Evolutionary conservation across 1,284 basidiomycete species (phyloP).

Genomic region (Pisolithus thermaeus): DNA sequence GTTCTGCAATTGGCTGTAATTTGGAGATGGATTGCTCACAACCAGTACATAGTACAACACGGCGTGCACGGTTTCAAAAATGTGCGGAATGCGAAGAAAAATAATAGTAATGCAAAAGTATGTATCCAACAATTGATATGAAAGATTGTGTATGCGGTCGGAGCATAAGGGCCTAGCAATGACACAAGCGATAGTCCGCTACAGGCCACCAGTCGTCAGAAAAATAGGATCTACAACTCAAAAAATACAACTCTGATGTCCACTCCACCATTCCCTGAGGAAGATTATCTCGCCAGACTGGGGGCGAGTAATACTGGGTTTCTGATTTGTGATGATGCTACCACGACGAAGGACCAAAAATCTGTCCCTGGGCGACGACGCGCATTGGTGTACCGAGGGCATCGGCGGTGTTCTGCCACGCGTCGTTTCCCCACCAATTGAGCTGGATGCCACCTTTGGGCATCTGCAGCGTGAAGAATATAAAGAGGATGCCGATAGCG

Average conservation of each 20-base stretch:
- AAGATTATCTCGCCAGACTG: neutral
- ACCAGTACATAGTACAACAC: slow-evolving; percentile 20
- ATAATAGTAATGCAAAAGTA: slow-evolving; percentile 24
- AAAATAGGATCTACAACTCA: neutral
- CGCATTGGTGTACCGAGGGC: slow-evolving; percentile 50
- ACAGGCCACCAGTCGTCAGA: slow-evolving; percentile 17
- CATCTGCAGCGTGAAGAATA: slow-evolving; percentile 58
- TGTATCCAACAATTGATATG: slow-evolving; percentile 9
- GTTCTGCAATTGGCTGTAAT: too few species aligned
- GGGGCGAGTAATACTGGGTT: neutral
- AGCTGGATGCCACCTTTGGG: slow-evolving; percentile 50
- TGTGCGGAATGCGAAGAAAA: slow-evolving; percentile 16
- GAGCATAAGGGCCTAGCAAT: slow-evolving; percentile 17
- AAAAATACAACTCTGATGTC: slow-evolving; percentile 12
- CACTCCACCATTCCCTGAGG: neutral
- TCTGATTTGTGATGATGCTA: slow-evolving; percentile 25
- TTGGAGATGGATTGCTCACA: slow-evolving; percentile 7
- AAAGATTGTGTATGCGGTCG: slow-evolving; percentile 25
- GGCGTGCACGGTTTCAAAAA: slow-evolving; percentile 11
- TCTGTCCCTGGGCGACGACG: slow-evolving; percentile 37
- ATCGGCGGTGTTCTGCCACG: slow-evolving; percentile 58
- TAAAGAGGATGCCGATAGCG: slow-evolving; percentile 50
- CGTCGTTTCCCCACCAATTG: slow-evolving; percentile 70
- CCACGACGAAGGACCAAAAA: slow-evolving; percentile 57
- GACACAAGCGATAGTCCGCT: slow-evolving; percentile 3